phyloP scores from a whole-genome alignment of 148 eudicot species.

The Camellia sinensis region DNA sequence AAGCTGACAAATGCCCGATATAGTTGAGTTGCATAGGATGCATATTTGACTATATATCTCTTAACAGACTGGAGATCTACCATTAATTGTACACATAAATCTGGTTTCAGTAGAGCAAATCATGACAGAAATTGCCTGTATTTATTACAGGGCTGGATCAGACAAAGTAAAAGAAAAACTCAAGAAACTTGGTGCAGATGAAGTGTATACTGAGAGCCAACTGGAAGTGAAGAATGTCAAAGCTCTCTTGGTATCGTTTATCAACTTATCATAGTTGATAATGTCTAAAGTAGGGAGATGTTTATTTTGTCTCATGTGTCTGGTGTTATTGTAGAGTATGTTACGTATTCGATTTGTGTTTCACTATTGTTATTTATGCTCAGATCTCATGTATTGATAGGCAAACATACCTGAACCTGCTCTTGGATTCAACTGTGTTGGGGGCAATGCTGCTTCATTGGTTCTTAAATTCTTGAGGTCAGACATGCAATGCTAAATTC shows the following conservation, averaged over 20 bases:
- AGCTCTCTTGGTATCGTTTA: constrained; percentile 57
- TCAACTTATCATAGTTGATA: neutral
- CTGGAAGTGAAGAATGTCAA: constrained; percentile 76
- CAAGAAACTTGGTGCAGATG: constrained; percentile 81
- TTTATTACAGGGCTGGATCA: constrained; percentile 55
- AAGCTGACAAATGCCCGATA: neutral
- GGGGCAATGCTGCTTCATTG: constrained; percentile 86
- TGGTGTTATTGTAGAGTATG: neutral
- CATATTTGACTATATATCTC: neutral
- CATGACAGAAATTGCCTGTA: neutral
- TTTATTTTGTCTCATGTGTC: neutral
- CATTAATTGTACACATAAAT: neutral
- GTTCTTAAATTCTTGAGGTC: constrained; percentile 85
- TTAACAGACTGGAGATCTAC: neutral
- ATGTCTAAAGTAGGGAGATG: neutral
- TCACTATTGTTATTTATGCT: neutral
- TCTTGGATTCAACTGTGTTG: constrained; percentile 89
- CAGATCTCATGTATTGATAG: constrained; percentile 27
- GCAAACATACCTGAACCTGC: constrained; percentile 70
- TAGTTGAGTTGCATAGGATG: neutral
- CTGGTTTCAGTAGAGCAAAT: neutral
- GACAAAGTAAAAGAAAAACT: constrained; percentile 82
- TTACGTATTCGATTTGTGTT: neutral
- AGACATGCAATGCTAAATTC: constrained; percentile 10
- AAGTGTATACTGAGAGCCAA: constrained; percentile 76